Conservation (phyloP, 2,329 filamentous ascomycete species). For the Hymenoscyphus linearis region DNA sequence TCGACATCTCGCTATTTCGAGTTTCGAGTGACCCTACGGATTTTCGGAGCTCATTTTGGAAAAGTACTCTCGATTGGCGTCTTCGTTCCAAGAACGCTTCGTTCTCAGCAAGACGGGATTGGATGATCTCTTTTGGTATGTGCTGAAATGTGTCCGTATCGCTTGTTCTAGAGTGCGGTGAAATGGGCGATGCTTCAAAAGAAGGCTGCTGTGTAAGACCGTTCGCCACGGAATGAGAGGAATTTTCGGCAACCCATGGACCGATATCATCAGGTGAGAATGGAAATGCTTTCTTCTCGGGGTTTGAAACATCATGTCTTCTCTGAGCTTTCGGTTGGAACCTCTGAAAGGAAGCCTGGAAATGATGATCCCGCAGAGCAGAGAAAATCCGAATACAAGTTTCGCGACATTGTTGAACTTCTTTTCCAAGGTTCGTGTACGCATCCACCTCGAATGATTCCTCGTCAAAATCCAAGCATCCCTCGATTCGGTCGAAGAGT, state of each 20-base stretch:
- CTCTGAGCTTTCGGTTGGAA: not conserved
- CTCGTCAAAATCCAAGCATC: conserved; percentile 27
- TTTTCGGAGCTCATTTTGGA: conserved; percentile 24
- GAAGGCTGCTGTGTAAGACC: not conserved
- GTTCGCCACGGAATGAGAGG: conserved; percentile 16
- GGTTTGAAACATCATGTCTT: not conserved
- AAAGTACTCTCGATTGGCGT: conserved; percentile 22
- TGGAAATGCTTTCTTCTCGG: not conserved
- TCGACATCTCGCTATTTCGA: conserved; percentile 10
- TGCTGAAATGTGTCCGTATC: conserved; percentile 7
- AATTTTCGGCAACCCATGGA: conserved; percentile 20
- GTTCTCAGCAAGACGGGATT: conserved; percentile 22
- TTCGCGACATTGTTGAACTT: conserved; percentile 23
- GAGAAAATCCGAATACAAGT: conserved; percentile 26
- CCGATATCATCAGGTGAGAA: conserved; percentile 3
- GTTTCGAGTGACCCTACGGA: conserved; percentile 8
- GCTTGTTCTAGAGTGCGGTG: not conserved
- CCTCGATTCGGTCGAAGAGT: conserved; percentile 27
- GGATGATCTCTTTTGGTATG: conserved; percentile 25
- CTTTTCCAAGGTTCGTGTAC: conserved; percentile 20
- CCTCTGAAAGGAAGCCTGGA: conserved; percentile 32
- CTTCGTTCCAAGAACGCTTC: conserved; percentile 27
- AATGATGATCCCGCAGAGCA: conserved; percentile 18
- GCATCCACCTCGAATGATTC: conserved; percentile 22
- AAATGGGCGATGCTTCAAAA: conserved; percentile 1